Evolutionary conservation across 2,329 filamentous ascomycete species (phyloP).

Genomic region (Colletotrichum sp.): DNA sequence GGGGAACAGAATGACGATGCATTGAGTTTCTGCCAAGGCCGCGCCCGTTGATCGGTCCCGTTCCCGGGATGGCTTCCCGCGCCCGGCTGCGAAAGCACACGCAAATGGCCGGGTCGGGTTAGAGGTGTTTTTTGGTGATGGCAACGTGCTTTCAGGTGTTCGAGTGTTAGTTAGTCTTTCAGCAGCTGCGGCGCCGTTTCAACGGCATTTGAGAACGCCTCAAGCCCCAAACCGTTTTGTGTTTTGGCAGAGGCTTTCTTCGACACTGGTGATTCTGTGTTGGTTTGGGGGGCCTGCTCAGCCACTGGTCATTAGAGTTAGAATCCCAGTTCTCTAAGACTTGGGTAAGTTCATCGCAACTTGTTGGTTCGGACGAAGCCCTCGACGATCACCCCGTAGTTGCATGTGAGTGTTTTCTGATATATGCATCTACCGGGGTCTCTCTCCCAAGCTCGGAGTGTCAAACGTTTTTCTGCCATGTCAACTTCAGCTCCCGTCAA

Average conservation of each 20-base stretch:
- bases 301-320: not conserved
- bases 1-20: not conserved
- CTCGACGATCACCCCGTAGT: not conserved
- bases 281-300: not conserved
- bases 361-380: not conserved
- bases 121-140: not conserved
- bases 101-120: not conserved
- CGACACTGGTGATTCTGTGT: not conserved
- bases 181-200: not conserved
- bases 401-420: not conserved
- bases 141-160: not conserved
- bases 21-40: not conserved
- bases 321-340: not conserved
- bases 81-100: not conserved
- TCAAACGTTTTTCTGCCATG: not conserved
- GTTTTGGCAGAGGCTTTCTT: not conserved
- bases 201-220: not conserved
- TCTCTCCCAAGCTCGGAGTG: fast-evolving
- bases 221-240: not conserved
- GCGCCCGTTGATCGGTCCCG: not conserved
- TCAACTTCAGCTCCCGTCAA: not conserved
- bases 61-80: not conserved
- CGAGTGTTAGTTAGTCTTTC: not conserved
- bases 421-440: not conserved
- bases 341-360: not conserved